Conservation (phyloP, 306 rosid genomes). For the Purshia tridentata region DNA sequence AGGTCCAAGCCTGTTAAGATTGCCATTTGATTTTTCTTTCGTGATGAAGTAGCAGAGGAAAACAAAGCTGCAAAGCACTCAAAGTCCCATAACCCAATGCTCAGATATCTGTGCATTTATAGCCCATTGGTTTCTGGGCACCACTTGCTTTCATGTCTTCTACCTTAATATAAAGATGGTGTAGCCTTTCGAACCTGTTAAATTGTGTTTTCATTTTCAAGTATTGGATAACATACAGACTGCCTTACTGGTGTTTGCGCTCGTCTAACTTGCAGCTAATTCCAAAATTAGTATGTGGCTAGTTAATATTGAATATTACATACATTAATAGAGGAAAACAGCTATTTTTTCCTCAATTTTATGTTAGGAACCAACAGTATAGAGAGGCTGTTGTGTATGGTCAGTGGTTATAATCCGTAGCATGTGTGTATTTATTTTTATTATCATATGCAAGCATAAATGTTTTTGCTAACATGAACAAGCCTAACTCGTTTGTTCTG, state of each 20-base stretch:
- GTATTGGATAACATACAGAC: background rate
- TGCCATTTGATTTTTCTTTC: background rate
- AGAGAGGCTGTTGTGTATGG: background rate
- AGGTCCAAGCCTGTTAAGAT: background rate
- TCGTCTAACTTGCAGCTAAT: background rate
- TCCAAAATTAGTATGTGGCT: background rate
- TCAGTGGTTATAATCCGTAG: background rate
- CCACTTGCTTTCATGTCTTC: background rate
- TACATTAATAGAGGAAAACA: no score
- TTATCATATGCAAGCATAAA: background rate
- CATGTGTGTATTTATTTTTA: background rate
- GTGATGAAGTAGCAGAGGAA: background rate
- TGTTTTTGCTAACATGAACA: background rate
- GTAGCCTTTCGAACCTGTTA: background rate
- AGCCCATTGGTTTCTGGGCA: background rate
- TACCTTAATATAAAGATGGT: background rate
- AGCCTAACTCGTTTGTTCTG: constrained; percentile 4
- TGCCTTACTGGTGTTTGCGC: no score
- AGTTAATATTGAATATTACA: background rate
- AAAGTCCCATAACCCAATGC: no score
- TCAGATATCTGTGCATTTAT: no score
- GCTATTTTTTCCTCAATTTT: background rate
- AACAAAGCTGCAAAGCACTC: background rate
- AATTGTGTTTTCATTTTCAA: background rate
- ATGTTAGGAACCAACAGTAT: background rate